These are phyloP conservation scores for Blumeria hordei DNA, from an alignment of 2,329 filamentous ascomycete genomes.

Conservation along the genomic window DNA sequence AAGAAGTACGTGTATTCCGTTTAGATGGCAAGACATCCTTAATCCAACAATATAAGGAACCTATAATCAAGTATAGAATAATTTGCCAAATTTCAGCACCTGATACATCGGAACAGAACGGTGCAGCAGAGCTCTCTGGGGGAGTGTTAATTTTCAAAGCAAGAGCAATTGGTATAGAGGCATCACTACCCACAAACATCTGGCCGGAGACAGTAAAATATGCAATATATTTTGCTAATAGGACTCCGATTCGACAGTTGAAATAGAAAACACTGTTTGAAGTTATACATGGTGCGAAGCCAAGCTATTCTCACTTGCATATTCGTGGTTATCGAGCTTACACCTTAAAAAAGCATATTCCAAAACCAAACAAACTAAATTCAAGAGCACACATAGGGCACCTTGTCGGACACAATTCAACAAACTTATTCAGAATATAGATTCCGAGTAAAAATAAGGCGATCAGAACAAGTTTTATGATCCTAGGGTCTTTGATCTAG, in stretches of 20 bases:
- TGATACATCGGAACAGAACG: neutral
- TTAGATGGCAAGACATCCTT: neutral
- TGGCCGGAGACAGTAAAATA: neutral
- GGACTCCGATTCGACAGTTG: neutral
- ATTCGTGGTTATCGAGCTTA: neutral
- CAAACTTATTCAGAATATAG: neutral
- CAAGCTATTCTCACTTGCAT: neutral
- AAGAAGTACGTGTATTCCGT: neutral
- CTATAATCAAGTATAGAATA: neutral
- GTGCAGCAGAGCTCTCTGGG: neutral
- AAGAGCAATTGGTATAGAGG: neutral
- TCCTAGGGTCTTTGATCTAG: neutral
- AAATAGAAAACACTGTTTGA: neutral
- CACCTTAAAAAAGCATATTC: neutral
- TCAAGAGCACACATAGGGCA: neutral
- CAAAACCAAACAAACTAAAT: neutral
- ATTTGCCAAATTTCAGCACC: neutral
- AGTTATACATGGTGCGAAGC: neutral
- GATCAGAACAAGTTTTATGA: neutral
- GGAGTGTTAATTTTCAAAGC: neutral
- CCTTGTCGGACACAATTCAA: neutral
- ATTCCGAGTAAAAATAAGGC: neutral
- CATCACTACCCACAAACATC: neutral
- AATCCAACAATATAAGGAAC: neutral
- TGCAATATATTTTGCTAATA: neutral